A percentile compares a stretch with the other conserved stretches of the same genome.
Evolutionary conservation across 805 yeast species (phyloP).

Genomic region (Dipodascus geniculatus): DNA sequence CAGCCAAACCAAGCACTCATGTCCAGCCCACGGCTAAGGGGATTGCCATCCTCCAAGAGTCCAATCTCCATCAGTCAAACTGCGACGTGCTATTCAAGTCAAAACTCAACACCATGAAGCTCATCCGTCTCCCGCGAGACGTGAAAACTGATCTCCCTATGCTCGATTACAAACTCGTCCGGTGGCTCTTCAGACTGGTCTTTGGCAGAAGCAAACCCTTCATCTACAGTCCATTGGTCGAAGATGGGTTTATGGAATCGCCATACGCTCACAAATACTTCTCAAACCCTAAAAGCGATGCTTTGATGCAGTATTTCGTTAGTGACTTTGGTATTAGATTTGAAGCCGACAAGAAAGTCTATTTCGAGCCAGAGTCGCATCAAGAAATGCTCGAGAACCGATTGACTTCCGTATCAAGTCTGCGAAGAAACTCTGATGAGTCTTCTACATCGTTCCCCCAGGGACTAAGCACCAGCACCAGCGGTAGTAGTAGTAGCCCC

Average conservation of each 20-base stretch:
- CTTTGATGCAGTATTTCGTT: slow-evolving; percentile 69
- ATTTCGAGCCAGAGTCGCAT: slow-evolving; percentile 2
- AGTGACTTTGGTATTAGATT: slow-evolving; percentile 55
- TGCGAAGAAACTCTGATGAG: not conserved
- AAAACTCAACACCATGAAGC: slow-evolving; percentile 56
- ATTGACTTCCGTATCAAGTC: slow-evolving; percentile 15
- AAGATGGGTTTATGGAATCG: slow-evolving; percentile 5
- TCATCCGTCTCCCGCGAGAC: slow-evolving; percentile 58
- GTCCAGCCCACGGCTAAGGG: slow-evolving; percentile 93
- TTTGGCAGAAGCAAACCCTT: slow-evolving; percentile 35
- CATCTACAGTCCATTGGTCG: not conserved
- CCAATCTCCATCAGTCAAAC: slow-evolving; percentile 33
- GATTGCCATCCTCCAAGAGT: slow-evolving; percentile 51
- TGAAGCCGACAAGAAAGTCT: slow-evolving; percentile 32
- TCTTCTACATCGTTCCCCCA: not conserved
- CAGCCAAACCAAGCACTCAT: slow-evolving; percentile 31
- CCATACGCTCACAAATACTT: slow-evolving; percentile 70
- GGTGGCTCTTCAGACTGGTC: slow-evolving; percentile 47
- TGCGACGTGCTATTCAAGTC: slow-evolving; percentile 41
- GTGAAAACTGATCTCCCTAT: slow-evolving; percentile 43
- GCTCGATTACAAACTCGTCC: slow-evolving; percentile 52
- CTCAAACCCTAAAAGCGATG: slow-evolving; percentile 80
- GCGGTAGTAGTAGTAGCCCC: too few species aligned
- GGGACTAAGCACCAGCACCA: too few species aligned
- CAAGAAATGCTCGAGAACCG: slow-evolving; percentile 10